Evolutionary conservation across 345 rosid species (phyloP).

Genomic region (Adansonia digitata): DNA sequence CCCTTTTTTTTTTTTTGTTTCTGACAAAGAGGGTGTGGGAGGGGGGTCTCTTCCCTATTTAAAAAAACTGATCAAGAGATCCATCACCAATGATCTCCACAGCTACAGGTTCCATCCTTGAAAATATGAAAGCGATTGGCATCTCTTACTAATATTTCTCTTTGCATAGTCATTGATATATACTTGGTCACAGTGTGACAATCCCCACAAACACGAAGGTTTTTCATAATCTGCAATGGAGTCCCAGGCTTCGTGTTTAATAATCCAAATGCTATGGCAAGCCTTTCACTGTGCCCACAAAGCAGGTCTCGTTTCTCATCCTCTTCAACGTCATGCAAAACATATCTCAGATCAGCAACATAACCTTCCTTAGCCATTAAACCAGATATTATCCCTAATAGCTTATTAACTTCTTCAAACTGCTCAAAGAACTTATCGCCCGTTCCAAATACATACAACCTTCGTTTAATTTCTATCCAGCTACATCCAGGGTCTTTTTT

Average conservation of each 20-base stretch:
- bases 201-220: slow-evolving; percentile 75
- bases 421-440: slow-evolving; percentile 45
- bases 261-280: slow-evolving; percentile 66
- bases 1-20: not conserved
- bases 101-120: slow-evolving; percentile 56
- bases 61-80: not conserved
- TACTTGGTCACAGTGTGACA: slow-evolving; percentile 66
- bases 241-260: slow-evolving; percentile 55
- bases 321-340: slow-evolving; percentile 50
- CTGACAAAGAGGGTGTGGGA: not conserved
- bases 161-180: slow-evolving; percentile 41
- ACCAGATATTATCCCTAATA: slow-evolving; percentile 33
- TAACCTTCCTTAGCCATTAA: slow-evolving; percentile 59
- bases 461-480: slow-evolving; percentile 46
- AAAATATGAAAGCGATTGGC: slow-evolving; percentile 66
- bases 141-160: slow-evolving; percentile 66
- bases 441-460: slow-evolving; percentile 37
- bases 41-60: not conserved
- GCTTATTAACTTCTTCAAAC: slow-evolving; percentile 42
- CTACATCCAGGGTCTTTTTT: slow-evolving; percentile 51
- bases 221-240: slow-evolving; percentile 59
- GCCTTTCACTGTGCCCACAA: slow-evolving; percentile 67
- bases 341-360: slow-evolving; percentile 46
- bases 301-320: slow-evolving; percentile 57
- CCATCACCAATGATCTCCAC: slow-evolving; percentile 61